phyloP scores from a whole-genome alignment of 495 filamentous ascomycete species.

The Neurospora cerealis region DNA sequence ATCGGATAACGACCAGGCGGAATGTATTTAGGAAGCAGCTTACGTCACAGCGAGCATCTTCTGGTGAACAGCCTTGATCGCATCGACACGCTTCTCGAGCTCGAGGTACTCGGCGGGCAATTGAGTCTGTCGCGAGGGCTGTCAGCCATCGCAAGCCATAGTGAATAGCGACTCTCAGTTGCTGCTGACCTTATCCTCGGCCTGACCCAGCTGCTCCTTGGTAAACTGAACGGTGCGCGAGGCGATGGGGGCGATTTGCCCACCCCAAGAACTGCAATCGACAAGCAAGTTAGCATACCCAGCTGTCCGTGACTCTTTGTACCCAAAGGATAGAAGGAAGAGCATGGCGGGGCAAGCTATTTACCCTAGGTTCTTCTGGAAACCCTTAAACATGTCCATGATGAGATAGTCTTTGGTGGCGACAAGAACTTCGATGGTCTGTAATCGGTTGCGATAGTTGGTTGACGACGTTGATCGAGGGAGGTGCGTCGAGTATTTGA shows the following conservation, averaged over 20 bases:
- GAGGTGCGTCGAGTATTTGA: neutral
- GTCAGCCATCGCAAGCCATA: conserved; percentile 6
- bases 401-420: neutral
- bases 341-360: neutral
- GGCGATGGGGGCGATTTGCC: conserved; percentile 74
- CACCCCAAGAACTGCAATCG: conserved; percentile 31
- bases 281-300: neutral
- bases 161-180: neutral
- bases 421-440: neutral
- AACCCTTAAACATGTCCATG: conserved; percentile 28
- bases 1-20: neutral
- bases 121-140: conserved; percentile 53
- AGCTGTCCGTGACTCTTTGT: neutral
- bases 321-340: neutral
- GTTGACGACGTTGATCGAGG: conserved; percentile 2
- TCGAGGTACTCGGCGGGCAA: conserved; percentile 96
- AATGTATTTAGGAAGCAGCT: conserved; percentile 24
- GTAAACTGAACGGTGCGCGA: conserved; percentile 92
- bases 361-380: conserved; percentile 26
- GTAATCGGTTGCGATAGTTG: neutral
- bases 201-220: conserved; percentile 92
- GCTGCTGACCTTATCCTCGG: conserved; percentile 72
- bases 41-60: conserved; percentile 95
- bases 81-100: conserved; percentile 97
- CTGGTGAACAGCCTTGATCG: conserved; percentile 91